Base-by-base conservation (phyloP, 2,329 filamentous ascomycete genomes). In the Cytospora piceicola region DNA sequence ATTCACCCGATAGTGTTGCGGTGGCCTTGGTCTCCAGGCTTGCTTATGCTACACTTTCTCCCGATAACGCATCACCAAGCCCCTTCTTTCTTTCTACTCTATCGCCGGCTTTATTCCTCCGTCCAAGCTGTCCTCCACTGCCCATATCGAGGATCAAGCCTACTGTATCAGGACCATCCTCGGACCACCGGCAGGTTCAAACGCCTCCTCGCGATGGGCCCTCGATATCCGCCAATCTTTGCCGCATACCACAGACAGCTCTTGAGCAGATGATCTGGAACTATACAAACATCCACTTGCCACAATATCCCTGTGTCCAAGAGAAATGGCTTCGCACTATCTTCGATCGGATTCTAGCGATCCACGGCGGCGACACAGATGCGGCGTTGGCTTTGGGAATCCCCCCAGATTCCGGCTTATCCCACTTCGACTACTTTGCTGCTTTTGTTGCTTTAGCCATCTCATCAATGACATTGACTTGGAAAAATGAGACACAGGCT, bases 251-350 rank as follows among this genome's bases (percentile, higher is more conserved):
- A 20, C 55, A 54, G 4, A 55, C 42, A 36, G 61, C 61, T 32
- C 61, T 64, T 12, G 61, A 64, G 3, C 54, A 52, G 55, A 59
- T 64, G 61, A 59, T 64, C 17, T 58, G 61, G 54, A 59, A 64
- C 4, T 64, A 64, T 24, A 59, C 61, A 1, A 59, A 64, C 55
- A 64, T 64, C 3, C 61, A 64, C 8, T 42, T 64, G 6, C 61
- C 61, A 15, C 61, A 64, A 15, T 64, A 64, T n/a, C 61, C 61
- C 9, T 64, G 61, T 46, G 46, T 64, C 4, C 61, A 64, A 24
- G 61, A 64, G 24, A 53, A 64, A 8, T 64, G 61, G 61, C 61
- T 64, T 15, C 54, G 61, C 15, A 42, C 57, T n/a, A 42, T 64
- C 27, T 59, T 64, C 42, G 46, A 42, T 5, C 54, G 55, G 20